phyloP scores from a whole-genome alignment of 2,329 filamentous ascomycete species.

The Tolypocladium pustulatum region DNA sequence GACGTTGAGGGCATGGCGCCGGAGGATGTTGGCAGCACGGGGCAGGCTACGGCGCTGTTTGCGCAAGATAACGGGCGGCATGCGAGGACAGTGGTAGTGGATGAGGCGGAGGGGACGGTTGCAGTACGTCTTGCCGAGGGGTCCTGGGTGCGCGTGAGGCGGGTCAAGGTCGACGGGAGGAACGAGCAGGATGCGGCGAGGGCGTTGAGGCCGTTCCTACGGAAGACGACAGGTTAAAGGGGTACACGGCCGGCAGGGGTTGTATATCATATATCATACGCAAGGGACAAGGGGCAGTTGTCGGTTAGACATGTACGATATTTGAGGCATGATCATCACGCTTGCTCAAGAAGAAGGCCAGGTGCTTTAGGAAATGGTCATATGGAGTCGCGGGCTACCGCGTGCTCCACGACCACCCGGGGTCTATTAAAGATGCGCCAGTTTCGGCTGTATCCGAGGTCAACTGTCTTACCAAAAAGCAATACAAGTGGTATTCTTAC shows the following conservation, averaged over 20 bases:
- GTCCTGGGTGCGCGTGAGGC: slow-evolving; percentile 15
- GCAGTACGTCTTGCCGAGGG: slow-evolving; percentile 11
- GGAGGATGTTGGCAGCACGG: slow-evolving; percentile 1
- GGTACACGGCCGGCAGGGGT: too few species aligned
- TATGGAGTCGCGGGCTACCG: too few species aligned
- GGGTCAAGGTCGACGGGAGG: slow-evolving; percentile 23
- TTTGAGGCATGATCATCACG: background rate
- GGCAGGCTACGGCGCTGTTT: slow-evolving; percentile 8
- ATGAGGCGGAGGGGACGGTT: slow-evolving; percentile 8
- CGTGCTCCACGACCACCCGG: too few species aligned
- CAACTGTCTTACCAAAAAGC: too few species aligned
- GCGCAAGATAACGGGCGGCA: slow-evolving; percentile 2
- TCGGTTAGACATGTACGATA: background rate
- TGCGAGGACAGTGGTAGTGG: slow-evolving; percentile 3
- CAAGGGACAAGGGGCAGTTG: background rate
- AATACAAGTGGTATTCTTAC: too few species aligned
- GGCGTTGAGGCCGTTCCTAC: slow-evolving; percentile 11
- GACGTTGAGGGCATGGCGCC: slow-evolving; percentile 15
- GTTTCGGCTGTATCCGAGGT: too few species aligned
- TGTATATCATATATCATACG: background rate
- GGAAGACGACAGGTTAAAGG: background rate
- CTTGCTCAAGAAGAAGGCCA: too few species aligned
- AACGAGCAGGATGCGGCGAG: slow-evolving; percentile 13
- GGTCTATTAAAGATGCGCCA: too few species aligned
- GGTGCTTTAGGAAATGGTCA: too few species aligned